These are phyloP conservation scores for Narthecium ossifragum DNA, from an alignment of 106 monocot species.

Conservation along the genomic window DNA sequence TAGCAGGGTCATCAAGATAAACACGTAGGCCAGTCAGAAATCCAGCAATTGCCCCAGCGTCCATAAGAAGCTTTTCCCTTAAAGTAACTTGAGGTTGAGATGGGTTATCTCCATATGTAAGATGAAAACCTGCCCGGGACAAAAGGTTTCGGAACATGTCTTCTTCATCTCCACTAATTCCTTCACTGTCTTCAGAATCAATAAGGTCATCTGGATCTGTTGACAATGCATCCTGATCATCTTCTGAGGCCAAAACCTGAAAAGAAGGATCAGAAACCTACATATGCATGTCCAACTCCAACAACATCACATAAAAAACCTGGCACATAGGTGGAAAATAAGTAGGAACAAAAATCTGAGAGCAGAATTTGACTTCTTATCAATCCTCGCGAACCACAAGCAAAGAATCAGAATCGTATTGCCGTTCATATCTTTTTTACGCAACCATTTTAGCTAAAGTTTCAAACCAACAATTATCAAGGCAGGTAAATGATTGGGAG, in stretches of 20 bases:
- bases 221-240: slow-evolving; percentile 86
- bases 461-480: too few relatives aligned
- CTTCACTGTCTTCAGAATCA: slow-evolving; percentile 89
- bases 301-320: too few relatives aligned
- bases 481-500: too few relatives aligned
- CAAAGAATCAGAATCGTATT: too few relatives aligned
- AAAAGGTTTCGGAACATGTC: slow-evolving; percentile 82
- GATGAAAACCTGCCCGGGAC: slow-evolving; percentile 82
- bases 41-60: slow-evolving; percentile 86
- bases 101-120: slow-evolving; percentile 67
- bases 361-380: too few relatives aligned
- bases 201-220: slow-evolving; percentile 88
- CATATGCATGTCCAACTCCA: too few relatives aligned
- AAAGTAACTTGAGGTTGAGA: slow-evolving; percentile 77
- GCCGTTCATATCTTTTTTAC: too few relatives aligned
- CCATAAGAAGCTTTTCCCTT: slow-evolving; percentile 84
- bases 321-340: too few relatives aligned
- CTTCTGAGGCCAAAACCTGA: slow-evolving; percentile 89
- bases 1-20: slow-evolving; percentile 89
- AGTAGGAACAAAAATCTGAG: too few relatives aligned
- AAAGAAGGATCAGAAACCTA: slow-evolving; percentile 4
- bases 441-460: too few relatives aligned
- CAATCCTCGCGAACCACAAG: too few relatives aligned
- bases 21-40: slow-evolving; percentile 74
- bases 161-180: slow-evolving; percentile 76